These are phyloP conservation scores for Letharia lupina DNA, from an alignment of 495 filamentous ascomycete genomes.

Conservation along the genomic window DNA sequence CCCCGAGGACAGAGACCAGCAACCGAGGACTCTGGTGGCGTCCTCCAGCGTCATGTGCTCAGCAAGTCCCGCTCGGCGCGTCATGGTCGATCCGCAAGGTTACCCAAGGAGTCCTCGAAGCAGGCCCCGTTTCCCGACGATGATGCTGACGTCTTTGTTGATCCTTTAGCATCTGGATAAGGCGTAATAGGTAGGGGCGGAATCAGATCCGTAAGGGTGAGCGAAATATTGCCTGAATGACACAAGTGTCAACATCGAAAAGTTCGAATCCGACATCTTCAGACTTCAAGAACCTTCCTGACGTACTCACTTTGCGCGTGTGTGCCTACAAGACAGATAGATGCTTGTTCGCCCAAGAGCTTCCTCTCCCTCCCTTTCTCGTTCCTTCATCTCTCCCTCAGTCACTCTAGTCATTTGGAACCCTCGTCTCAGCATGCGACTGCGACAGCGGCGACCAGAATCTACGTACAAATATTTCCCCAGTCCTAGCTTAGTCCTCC, in stretches of 20 bases:
- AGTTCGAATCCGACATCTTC: too few relatives aligned
- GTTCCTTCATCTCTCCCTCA: not conserved
- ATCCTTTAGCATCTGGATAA: not conserved
- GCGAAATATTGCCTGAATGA: too few relatives aligned
- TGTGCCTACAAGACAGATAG: too few relatives aligned
- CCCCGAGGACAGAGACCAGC: not conserved
- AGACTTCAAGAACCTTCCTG: not conserved
- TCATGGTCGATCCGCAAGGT: constrained; percentile 9
- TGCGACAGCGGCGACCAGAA: too few relatives aligned
- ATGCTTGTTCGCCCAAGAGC: too few relatives aligned
- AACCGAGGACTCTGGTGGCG: not conserved
- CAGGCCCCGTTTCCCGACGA: not conserved
- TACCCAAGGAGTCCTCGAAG: not conserved
- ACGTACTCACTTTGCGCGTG: not conserved
- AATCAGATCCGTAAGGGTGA: not conserved
- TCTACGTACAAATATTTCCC: too few relatives aligned
- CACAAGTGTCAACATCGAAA: too few relatives aligned
- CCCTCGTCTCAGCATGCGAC: too few relatives aligned
- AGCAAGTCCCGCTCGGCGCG: constrained; percentile 8
- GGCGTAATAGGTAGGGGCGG: not conserved
- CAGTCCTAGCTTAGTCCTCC: too few relatives aligned
- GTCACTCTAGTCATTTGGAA: not conserved
- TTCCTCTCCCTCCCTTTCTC: not conserved
- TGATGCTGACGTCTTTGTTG: not conserved
- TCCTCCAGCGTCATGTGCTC: constrained; percentile 3